Evolutionary conservation across 768 basidiomycete genomes (phyloP).

Genomic region (Tylopilus felleus): DNA sequence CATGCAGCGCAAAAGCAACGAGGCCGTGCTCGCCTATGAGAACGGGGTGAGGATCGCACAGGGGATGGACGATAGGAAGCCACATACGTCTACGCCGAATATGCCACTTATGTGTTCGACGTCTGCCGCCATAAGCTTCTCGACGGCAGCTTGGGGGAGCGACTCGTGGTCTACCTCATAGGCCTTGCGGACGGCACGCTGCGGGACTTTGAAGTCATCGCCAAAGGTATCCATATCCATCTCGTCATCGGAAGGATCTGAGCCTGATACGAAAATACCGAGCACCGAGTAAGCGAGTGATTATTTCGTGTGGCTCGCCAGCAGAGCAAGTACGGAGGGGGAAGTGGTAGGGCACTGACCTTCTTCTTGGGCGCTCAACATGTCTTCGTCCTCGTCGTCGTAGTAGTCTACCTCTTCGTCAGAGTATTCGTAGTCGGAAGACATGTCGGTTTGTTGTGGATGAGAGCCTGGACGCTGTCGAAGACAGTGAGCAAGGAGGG

Average conservation of each 20-base stretch:
- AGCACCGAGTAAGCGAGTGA: constrained; percentile 20
- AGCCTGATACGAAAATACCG: constrained; percentile 28
- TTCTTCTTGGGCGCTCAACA: constrained; percentile 58
- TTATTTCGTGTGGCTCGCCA: constrained; percentile 17
- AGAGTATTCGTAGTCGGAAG: constrained; percentile 69
- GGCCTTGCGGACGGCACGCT: constrained; percentile 57
- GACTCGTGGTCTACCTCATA: constrained; percentile 88
- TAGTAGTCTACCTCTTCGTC: constrained; percentile 66
- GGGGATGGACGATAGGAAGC: not conserved
- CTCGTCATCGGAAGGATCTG: constrained; percentile 52
- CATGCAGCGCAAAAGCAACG: constrained; percentile 76
- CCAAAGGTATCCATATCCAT: constrained; percentile 66
- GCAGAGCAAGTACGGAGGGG: constrained; percentile 13
- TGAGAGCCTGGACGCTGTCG: constrained; percentile 15
- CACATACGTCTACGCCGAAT: constrained; percentile 83
- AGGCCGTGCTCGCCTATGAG: constrained; percentile 61
- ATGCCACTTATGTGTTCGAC: constrained; percentile 86
- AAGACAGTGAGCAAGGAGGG: constrained; percentile 18
- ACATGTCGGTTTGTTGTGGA: constrained; percentile 35
- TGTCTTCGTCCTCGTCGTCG: constrained; percentile 70
- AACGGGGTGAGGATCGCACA: not conserved
- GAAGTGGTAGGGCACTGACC: constrained; percentile 32
- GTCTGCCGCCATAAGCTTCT: constrained; percentile 73
- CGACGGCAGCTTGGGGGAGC: constrained; percentile 68
- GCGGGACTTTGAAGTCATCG: constrained; percentile 58